These are phyloP conservation scores for Venturiaceae sp. DNA, from an alignment of 2,329 filamentous ascomycete genomes.

Conservation along the genomic window DNA sequence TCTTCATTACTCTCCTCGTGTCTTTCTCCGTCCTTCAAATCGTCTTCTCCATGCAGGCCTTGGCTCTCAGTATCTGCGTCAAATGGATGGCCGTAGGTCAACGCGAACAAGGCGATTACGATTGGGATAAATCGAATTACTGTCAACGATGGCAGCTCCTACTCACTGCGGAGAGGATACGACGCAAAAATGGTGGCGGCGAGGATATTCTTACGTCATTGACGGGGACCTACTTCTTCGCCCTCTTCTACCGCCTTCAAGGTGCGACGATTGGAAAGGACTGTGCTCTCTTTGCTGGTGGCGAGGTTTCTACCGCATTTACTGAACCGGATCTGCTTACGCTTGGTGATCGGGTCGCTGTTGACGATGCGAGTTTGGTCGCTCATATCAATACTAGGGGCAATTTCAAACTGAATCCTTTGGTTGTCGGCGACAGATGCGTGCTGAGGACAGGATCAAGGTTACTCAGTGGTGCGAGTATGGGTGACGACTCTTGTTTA, in stretches of 20 bases:
- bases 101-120: slow-evolving; percentile 42
- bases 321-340: slow-evolving; percentile 49
- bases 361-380: slow-evolving; percentile 48
- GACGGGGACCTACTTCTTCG: slow-evolving; percentile 43
- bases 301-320: slow-evolving; percentile 42
- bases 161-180: slow-evolving; percentile 41
- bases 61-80: slow-evolving; percentile 32
- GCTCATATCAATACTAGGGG: slow-evolving; percentile 48
- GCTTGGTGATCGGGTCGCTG: slow-evolving; percentile 41
- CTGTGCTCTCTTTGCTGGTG: slow-evolving; percentile 46
- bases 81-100: slow-evolving; percentile 46
- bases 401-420: slow-evolving; percentile 44
- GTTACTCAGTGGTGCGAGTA: slow-evolving; percentile 42
- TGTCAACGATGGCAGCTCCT: slow-evolving; percentile 51
- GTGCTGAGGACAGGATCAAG: slow-evolving; percentile 43
- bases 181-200: slow-evolving; percentile 40
- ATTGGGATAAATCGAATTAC: slow-evolving; percentile 48
- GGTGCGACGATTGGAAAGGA: slow-evolving; percentile 45
- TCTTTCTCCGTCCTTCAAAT: slow-evolving; percentile 34
- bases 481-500: slow-evolving; percentile 43
- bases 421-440: slow-evolving; percentile 41
- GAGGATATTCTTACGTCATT: slow-evolving; percentile 43
- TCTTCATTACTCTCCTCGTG: slow-evolving; percentile 32
- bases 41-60: slow-evolving; percentile 32
- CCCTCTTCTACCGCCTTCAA: slow-evolving; percentile 43